Base-by-base conservation (phyloP, 305 asterid species). In the Striga hermonthica region DNA sequence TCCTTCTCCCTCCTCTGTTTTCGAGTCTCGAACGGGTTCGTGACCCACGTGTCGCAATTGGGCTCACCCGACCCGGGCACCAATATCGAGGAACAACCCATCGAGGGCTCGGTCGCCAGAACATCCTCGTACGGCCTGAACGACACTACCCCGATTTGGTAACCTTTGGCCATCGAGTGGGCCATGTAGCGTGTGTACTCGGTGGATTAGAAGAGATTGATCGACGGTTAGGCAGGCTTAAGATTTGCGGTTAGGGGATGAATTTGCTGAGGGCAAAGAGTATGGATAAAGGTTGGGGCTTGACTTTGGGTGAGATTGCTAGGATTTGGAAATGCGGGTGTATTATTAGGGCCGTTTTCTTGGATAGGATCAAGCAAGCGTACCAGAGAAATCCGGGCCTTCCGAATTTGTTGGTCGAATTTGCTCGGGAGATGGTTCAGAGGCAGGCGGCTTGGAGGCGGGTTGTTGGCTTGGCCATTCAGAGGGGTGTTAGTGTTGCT, bases 291-390 rank as follows among this genome's bases (percentile, higher is more conserved):
- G 91, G 87, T 0, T 91, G 98, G 98, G 84, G 83, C 38, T 78
- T 91, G 90, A 86, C 86, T 67, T 75, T 91, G 69, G 96, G 96
- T 7, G 97, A 91, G 69, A 43, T 91, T 63, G 95, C 96, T 0
- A 81, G 96, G 80, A 91, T 91, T 74, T 91, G 97, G 97, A 91
- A 91, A 71, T 95, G 97, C 1, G 97, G 97, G 61, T 91, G 97
- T 69, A 91, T 91, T 52, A 91, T 91, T 55, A 72, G 96, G 75
- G 97, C 97, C 1, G 94, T 91, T 13, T 91, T 91, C 75, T 75
- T 91, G 88, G 97, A 91, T 60, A 80, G 96, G 75, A 91, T 91
- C 63, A 91, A 91, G 88, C 83, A 82, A 60, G 96, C 98, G 0
- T 91, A 91, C 71, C 91, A 79, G 82, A 79, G 96, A 75, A 86